These are phyloP conservation scores for Trichocomaceae sp. DNA, from an alignment of 2,329 filamentous ascomycete genomes.

Conservation along the genomic window DNA sequence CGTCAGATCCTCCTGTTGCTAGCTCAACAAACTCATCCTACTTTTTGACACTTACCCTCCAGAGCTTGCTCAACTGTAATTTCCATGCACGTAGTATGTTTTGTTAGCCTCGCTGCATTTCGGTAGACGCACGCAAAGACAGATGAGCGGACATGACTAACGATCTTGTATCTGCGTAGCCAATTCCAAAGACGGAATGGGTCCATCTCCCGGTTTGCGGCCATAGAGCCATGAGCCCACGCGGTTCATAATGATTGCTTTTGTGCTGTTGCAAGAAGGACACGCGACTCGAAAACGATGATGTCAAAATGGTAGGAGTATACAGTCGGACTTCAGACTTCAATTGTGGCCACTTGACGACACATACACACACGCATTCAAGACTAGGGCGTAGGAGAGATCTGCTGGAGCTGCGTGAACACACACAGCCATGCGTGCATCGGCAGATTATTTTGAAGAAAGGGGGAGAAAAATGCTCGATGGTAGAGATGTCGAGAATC, in stretches of 20 bases:
- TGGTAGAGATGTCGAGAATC: background rate
- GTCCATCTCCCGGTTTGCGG: constrained; percentile 37
- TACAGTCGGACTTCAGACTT: background rate
- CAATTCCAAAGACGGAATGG: constrained; percentile 52
- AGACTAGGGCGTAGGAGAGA: background rate
- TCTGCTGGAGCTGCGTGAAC: background rate
- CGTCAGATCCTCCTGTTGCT: constrained; percentile 2
- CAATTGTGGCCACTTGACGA: background rate
- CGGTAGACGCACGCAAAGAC: background rate
- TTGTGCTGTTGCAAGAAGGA: background rate
- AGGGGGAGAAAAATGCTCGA: background rate
- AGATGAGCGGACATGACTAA: constrained; percentile 21
- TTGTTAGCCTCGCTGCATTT: constrained; percentile 18
- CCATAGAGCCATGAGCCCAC: constrained; percentile 42
- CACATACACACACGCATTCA: background rate
- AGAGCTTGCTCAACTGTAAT: constrained; percentile 37
- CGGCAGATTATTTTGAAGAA: background rate
- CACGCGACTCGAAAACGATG: constrained; percentile 3
- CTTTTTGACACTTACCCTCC: constrained; percentile 29
- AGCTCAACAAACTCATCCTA: background rate
- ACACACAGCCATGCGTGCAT: background rate
- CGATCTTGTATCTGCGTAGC: constrained; percentile 50
- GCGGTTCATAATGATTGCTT: constrained; percentile 27
- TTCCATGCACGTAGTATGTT: constrained; percentile 5
- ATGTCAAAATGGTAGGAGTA: background rate